These are phyloP conservation scores for Kurtzmaniella natalensis DNA, from an alignment of 1,139 yeast genomes.

Conservation along the genomic window DNA sequence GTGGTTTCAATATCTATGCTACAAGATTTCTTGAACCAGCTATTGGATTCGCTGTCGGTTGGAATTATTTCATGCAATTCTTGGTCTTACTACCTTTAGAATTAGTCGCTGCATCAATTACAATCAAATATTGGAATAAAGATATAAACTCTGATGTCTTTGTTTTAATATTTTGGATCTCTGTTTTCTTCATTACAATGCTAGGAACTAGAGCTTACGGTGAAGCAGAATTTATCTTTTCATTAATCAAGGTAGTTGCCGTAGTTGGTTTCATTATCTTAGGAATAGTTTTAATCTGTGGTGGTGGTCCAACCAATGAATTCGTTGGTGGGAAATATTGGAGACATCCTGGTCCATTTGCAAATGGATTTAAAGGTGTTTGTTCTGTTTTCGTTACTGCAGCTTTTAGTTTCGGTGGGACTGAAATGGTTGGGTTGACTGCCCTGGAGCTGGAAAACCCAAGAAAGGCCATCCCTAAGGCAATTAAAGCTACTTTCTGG, in stretches of 20 bases:
- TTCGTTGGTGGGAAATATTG: slow-evolving; percentile 37
- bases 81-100: slow-evolving; percentile 31
- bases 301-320: slow-evolving; percentile 36
- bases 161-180: slow-evolving; percentile 34
- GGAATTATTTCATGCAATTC: slow-evolving; percentile 42
- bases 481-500: slow-evolving; percentile 44
- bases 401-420: slow-evolving; percentile 40
- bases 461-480: slow-evolving; percentile 33
- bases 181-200: slow-evolving; percentile 32
- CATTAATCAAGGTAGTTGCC: slow-evolving; percentile 34
- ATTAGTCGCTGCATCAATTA: slow-evolving; percentile 38
- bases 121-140: slow-evolving; percentile 37
- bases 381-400: slow-evolving; percentile 39
- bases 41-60: slow-evolving; percentile 40
- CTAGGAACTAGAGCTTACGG: slow-evolving; percentile 43
- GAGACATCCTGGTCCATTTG: slow-evolving; percentile 40
- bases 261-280: slow-evolving; percentile 39
- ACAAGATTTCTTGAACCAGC: slow-evolving; percentile 38
- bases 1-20: slow-evolving; percentile 37
- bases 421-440: slow-evolving; percentile 38
- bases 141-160: slow-evolving; percentile 35
- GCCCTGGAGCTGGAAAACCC: slow-evolving; percentile 42
- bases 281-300: slow-evolving; percentile 38
- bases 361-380: slow-evolving; percentile 41
- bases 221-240: slow-evolving; percentile 40